phyloP scores from a whole-genome alignment of 2,329 filamentous ascomycete species.

The Apiospora phragmitis region DNA sequence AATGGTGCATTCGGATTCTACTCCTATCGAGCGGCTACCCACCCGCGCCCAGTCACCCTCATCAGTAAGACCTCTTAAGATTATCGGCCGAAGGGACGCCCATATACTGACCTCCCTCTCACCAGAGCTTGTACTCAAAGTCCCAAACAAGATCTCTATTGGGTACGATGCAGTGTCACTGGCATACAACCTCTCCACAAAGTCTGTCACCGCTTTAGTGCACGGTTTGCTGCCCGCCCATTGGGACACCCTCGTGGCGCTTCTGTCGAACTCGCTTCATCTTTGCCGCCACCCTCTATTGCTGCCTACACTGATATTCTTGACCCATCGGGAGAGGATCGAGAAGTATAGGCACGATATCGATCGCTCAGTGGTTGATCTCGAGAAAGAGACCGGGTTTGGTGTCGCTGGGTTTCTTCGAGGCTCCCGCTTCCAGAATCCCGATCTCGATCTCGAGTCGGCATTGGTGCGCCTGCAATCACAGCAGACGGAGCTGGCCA shows the following conservation, averaged over 20 bases:
- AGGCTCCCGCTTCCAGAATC: background rate
- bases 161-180: background rate
- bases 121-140: background rate
- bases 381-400: conserved; percentile 10
- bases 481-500: conserved; percentile 11
- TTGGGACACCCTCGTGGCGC: background rate
- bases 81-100: background rate
- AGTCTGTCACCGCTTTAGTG: background rate
- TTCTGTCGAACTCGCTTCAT: background rate
- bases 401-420: background rate
- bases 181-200: background rate
- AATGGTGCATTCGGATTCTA: background rate
- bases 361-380: background rate
- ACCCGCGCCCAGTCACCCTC: background rate
- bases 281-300: background rate
- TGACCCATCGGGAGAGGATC: background rate
- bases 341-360: conserved; percentile 3
- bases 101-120: background rate
- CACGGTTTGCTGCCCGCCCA: background rate
- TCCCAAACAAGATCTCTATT: background rate
- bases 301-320: background rate
- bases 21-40: background rate
- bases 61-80: background rate
- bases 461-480: conserved; percentile 6
- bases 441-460: background rate